phyloP scores from a whole-genome alignment of 768 basidiomycete species.

The Suillus occidentalis region DNA sequence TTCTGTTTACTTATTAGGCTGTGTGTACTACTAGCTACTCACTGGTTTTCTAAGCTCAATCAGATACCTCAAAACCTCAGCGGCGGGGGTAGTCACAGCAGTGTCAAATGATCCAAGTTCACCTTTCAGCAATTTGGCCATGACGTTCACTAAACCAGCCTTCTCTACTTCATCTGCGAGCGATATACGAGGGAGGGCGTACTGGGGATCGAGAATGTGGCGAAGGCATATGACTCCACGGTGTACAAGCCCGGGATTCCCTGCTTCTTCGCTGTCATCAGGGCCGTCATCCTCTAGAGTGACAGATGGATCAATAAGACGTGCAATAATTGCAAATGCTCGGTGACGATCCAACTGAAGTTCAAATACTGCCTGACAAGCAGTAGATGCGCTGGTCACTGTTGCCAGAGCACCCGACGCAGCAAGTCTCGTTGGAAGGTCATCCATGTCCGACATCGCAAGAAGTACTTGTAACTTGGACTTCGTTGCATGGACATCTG shows the following conservation, averaged over 20 bases:
- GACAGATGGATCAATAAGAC: constrained; percentile 62
- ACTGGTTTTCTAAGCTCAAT: constrained; percentile 19
- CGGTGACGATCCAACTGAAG: constrained; percentile 67
- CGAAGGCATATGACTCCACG: constrained; percentile 75
- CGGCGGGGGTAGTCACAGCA: constrained; percentile 46
- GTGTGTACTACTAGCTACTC: neutral
- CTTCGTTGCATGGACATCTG: constrained; percentile 33
- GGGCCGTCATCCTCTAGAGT: constrained; percentile 33
- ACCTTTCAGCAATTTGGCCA: constrained; percentile 51
- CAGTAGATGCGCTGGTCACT: constrained; percentile 59
- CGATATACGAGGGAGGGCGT: constrained; percentile 36
- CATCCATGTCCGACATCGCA: constrained; percentile 85
- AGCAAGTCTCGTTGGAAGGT: constrained; percentile 82
- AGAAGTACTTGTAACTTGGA: constrained; percentile 80
- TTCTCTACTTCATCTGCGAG: constrained; percentile 54
- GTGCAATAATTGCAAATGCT: constrained; percentile 63
- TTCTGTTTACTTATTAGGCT: neutral
- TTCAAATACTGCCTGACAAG: constrained; percentile 59
- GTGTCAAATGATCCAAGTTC: constrained; percentile 36
- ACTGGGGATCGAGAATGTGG: constrained; percentile 56
- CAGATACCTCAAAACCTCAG: constrained; percentile 49
- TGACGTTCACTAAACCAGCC: constrained; percentile 51
- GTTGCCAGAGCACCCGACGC: constrained; percentile 89
- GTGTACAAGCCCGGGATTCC: constrained; percentile 67
- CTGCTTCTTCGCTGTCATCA: constrained; percentile 34